Evolutionary conservation across 805 yeast species (phyloP).

Genomic region (Candida broadrunensis): DNA sequence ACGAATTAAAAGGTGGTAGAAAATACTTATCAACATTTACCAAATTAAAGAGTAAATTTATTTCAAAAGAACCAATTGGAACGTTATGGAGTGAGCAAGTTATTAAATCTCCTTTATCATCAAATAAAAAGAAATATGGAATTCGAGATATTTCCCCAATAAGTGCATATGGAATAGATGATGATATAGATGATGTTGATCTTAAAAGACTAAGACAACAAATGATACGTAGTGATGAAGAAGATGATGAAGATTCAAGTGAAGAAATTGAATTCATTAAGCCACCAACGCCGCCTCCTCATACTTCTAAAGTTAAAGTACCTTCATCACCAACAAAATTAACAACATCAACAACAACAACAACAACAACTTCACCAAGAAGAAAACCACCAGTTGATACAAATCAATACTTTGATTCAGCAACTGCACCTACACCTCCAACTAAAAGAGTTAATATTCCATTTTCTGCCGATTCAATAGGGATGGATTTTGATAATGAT

Average conservation of each 20-base stretch:
- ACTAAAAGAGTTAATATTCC: conserved; percentile 17
- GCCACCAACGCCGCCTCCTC: conserved; percentile 26
- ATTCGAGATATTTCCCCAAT: conserved; percentile 1
- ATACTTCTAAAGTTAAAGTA: conserved; percentile 5
- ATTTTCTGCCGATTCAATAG: conserved; percentile 43
- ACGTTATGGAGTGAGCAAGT: conserved; percentile 17
- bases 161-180: neutral
- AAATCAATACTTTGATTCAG: neutral
- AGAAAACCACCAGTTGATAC: conserved; percentile 21
- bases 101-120: neutral
- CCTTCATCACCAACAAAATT: conserved; percentile 2
- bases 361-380: conserved; percentile 10
- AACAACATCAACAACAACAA: conserved; percentile 2
- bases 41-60: conserved; percentile 30
- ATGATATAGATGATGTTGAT: conserved; percentile 8
- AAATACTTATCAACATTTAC: conserved; percentile 25
- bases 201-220: neutral
- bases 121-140: conserved; percentile 1
- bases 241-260: neutral
- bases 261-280: conserved; percentile 7
- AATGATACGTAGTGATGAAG: neutral
- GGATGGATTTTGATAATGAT: conserved; percentile 21
- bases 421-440: neutral
- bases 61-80: conserved; percentile 32
- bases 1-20: conserved; percentile 12